Evolutionary conservation across 495 filamentous ascomycete genomes (phyloP), one percentile per base, ranked within the genome.

Genomic region (Penicillium maclennaniae): DNA sequence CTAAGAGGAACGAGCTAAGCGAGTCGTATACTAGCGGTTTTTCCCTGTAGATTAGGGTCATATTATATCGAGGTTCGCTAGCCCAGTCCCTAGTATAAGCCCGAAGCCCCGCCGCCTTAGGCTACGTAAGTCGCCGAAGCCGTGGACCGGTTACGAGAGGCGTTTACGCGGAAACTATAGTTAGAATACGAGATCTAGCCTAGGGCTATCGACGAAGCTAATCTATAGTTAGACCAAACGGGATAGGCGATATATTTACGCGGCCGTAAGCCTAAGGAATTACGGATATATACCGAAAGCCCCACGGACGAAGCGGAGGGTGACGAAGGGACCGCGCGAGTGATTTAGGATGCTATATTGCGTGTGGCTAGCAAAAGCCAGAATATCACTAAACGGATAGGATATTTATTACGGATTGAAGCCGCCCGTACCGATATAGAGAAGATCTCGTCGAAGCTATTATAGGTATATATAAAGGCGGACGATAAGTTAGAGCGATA

Each of bases 391-490:
- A 4, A 45, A n/a, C 43, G 10, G 43, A 45, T 26, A 1, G 43
- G 43, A 31, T n/a, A 45, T 45, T 45, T 45, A 34, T 45, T 45
- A 45, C 43, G 43, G 43, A 45, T 45, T 19, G 26, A 45, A 45
- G 43, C 43, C 26, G 26, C 43, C 15, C 8, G 16, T 6, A 45
- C 43, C 26, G 43, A 31, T 14, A 45, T 45, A 45, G 25, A 45
- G 25, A 45, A 28, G 25, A 45, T 34, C 43, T n/a, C 43, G 43
- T 28, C 43, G 43, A 45, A 45, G 43, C 43, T 7, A 44, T 44
- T 45, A 10, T 7, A 45, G 43, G 43, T 16, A 31, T 45, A 45
- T 17, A 45, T 45, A 8, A 28, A 45, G 25, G 43, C 43, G 15
- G 43, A 34, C 43, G 26, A 28, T 17, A 26, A 45, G 43, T 45